Evolutionary conservation across 352 stramenopile genomes (phyloP).

Genomic region (Globisporangium barbulae): DNA sequence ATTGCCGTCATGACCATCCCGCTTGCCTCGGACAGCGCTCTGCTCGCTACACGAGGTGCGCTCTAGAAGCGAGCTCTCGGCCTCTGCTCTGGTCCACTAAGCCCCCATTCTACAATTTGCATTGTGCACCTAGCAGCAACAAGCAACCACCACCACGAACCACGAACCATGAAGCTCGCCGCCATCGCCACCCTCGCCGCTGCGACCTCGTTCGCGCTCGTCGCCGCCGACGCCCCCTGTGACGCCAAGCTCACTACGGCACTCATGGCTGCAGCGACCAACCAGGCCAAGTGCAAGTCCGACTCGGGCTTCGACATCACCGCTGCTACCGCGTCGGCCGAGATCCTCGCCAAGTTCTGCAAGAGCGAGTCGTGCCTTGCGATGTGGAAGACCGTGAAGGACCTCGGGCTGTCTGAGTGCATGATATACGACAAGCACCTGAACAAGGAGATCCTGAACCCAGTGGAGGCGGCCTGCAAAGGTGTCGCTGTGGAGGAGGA

Average conservation of each 20-base stretch:
- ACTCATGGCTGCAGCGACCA: not conserved
- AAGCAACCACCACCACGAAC: not conserved
- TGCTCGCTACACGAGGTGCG: too few species aligned
- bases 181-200: not conserved
- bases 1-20: too few species aligned
- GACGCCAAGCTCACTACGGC: not conserved
- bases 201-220: slow-evolving; percentile 1
- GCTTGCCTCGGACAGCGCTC: too few species aligned
- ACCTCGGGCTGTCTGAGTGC: not conserved
- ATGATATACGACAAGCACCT: slow-evolving; percentile 6
- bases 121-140: slow-evolving; percentile 1
- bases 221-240: not conserved
- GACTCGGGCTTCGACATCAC: slow-evolving; percentile 5
- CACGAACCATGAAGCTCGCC: slow-evolving; percentile 5
- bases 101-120: slow-evolving; percentile 9
- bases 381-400: slow-evolving; percentile 3
- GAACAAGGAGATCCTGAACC: slow-evolving; percentile 5
- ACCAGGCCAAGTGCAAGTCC: not conserved
- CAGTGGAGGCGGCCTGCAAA: not conserved
- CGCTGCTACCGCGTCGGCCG: not conserved
- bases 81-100: too few species aligned
- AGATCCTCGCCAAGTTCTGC: not conserved
- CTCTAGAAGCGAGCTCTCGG: too few species aligned
- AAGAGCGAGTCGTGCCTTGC: not conserved
- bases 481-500: not conserved